Base-by-base conservation (phyloP, 2,329 filamentous ascomycete genomes). In the Penicillium sclerotigenum region DNA sequence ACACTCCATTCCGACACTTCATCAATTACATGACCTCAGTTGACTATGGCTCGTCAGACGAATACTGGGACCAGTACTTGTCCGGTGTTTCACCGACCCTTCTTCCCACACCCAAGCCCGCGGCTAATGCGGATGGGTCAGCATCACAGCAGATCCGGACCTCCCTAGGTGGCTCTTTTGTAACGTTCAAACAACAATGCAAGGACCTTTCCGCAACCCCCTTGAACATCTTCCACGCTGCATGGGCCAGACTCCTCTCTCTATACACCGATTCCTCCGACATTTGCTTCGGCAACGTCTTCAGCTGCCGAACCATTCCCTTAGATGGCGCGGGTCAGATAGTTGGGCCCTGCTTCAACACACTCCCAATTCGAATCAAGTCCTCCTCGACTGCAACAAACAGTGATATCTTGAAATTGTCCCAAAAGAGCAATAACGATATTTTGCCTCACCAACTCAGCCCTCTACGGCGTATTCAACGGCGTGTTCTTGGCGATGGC, bases 281-380 rank as follows among this genome's bases (percentile, higher is more conserved):
- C 65, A 66, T 96, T 5, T 94, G 90, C 70, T 96, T 97, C 66
- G 92, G 93, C 0, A 94, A 90, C 64, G 87, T 97, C 2, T 82
- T 93, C 54, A 92, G 85, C 66, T 91, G 92, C 1, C 85, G 92
- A 8, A 87, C 86, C 0, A 69, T 90, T 10, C 75, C 83, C 0
- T 71, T 92, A 3, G 81, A 87, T 6, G 83, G 81, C 0, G 77
- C 93, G 11, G 86, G 92, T 36, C 78, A 80, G 4, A 81, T 96
- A 6, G 83, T 95, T n/a, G 91, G 90, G 0, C 92, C 92, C 0
- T 96, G 91, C 70, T 96, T 97, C 79, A 97, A 96, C 68, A 96
- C 92, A 0, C 74, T 96, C 13, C 91, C 92, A 0, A 68, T 91
- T 1, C 83, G 90, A 26, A 74, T 85, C 16, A 74, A 84, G 31